phyloP scores from a whole-genome alignment of 306 rosid genomes.

The Cicer chorassanicum region DNA sequence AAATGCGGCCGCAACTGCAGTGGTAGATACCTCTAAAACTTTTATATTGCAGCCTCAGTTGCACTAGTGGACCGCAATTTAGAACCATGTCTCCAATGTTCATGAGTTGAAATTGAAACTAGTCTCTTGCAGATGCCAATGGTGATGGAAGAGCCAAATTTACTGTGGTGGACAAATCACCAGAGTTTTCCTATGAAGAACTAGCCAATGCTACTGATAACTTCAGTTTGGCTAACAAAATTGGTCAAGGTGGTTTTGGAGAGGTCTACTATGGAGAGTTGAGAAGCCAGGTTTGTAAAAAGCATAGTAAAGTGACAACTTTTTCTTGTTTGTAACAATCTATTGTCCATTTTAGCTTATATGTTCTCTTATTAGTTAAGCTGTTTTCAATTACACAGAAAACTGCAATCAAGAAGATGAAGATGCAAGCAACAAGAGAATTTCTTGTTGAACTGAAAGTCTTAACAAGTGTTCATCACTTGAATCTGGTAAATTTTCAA shows the following conservation, averaged over 20 bases:
- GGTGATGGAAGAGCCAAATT: neutral
- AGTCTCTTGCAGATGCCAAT: neutral
- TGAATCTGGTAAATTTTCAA: constrained; percentile 62
- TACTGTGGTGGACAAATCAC: constrained; percentile 57
- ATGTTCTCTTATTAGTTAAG: too few relatives aligned
- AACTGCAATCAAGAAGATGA: constrained; percentile 92
- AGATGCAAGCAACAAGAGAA: constrained; percentile 72
- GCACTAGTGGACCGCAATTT: too few relatives aligned
- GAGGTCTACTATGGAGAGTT: constrained; percentile 83
- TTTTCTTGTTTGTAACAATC: too few relatives aligned
- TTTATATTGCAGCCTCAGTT: too few relatives aligned
- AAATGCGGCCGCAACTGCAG: too few relatives aligned
- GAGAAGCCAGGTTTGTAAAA: constrained; percentile 83
- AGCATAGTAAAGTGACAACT: too few relatives aligned
- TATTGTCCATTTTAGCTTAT: too few relatives aligned
- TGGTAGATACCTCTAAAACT: too few relatives aligned
- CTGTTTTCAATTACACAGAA: constrained; percentile 50
- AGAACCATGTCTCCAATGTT: too few relatives aligned
- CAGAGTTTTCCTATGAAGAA: constrained; percentile 77
- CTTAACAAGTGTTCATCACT: constrained; percentile 81
- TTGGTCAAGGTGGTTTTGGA: constrained; percentile 95
- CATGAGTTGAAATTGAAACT: neutral
- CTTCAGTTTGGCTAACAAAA: constrained; percentile 70
- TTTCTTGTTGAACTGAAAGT: constrained; percentile 84
- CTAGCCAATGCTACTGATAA: constrained; percentile 78